Base-by-base conservation (phyloP, 208 protist species). In the Eutreptiella sp. region DNA sequence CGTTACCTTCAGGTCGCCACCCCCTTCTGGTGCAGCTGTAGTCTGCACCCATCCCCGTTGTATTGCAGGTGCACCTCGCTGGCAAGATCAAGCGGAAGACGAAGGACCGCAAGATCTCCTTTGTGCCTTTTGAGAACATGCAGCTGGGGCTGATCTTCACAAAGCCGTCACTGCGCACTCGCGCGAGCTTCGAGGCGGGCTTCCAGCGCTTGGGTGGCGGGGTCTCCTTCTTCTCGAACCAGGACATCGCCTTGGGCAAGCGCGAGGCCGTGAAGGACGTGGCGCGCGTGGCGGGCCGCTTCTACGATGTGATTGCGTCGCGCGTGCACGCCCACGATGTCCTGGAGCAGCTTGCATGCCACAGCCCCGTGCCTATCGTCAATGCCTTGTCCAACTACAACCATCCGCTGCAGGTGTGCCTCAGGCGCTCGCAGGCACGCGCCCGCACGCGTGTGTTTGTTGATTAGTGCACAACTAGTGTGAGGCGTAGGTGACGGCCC, bases 131-230 rank as follows among this genome's bases (percentile, higher is more conserved):
- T n/a, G n/a, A n/a, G n/a, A n/a, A n/a, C n/a, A n/a, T n/a, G n/a
- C n/a, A n/a, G n/a, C 46, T 89, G 2, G 41, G 89, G 0, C 74
- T 82, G 68, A 38, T 90, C 7, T 89, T 90, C 55, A 67, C 77
- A 45, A 89, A 89, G 63, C 83, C 83, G 29, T 89, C 82, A 16
- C 64, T 89, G 1, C 52, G 83, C 26, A 83, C 75, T 34, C 21
- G 75, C 41, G 63, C 87, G 32, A 86, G 73, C 7, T 81, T 89
- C 34, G 82, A 88, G 53, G 78, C 75, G 32, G 83, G 68, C 24
- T 87, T 87, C 79, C 70, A 72, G 16, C 60, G 82, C 28, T 19
- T 89, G 7, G 83, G 83, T 26, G 83, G 83, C 2, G 81, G 89
- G 53, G 66, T 60, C 23, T 89, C 89, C 57, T 77, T 77, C 38